phyloP scores from a whole-genome alignment of 768 basidiomycete genomes.

The Hygrocybe coccinea region DNA sequence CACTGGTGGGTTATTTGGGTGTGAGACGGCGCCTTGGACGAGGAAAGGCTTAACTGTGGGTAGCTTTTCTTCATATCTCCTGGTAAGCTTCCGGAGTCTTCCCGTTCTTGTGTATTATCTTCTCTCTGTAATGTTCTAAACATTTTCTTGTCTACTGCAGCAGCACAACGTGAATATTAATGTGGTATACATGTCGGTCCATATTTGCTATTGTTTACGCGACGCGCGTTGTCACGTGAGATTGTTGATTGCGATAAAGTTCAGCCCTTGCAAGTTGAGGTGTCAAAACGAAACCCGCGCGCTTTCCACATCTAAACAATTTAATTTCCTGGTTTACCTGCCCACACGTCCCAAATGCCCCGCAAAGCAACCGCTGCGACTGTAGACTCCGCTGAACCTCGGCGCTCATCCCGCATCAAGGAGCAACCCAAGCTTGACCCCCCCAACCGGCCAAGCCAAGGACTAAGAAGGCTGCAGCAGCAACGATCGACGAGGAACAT shows the following conservation, averaged over 20 bases:
- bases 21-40: background rate
- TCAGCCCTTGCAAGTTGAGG: background rate
- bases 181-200: background rate
- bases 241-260: conserved; percentile 5
- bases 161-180: no score
- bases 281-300: background rate
- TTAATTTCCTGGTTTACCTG: conserved; percentile 6
- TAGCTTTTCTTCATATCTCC: background rate
- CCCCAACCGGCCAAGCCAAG: conserved; percentile 60
- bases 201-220: conserved; percentile 4
- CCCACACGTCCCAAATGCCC: conserved; percentile 45
- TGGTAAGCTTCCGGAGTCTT: no score
- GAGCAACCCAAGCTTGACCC: conserved; percentile 53
- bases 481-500: conserved; percentile 43
- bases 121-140: no score
- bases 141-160: no score
- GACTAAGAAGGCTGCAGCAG: conserved; percentile 42
- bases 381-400: conserved; percentile 45
- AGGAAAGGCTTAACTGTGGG: no score
- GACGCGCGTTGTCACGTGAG: conserved; percentile 6
- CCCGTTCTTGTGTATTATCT: no score
- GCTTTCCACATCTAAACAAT: background rate
- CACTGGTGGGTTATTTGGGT: background rate
- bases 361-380: conserved; percentile 55
- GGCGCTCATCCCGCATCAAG: conserved; percentile 74